Percentiles rank a stretch among this genome's conserved stretches.
phyloP scores from a whole-genome alignment of 192 early-diverging fungal genomes.

The Coemansia asiatica region DNA sequence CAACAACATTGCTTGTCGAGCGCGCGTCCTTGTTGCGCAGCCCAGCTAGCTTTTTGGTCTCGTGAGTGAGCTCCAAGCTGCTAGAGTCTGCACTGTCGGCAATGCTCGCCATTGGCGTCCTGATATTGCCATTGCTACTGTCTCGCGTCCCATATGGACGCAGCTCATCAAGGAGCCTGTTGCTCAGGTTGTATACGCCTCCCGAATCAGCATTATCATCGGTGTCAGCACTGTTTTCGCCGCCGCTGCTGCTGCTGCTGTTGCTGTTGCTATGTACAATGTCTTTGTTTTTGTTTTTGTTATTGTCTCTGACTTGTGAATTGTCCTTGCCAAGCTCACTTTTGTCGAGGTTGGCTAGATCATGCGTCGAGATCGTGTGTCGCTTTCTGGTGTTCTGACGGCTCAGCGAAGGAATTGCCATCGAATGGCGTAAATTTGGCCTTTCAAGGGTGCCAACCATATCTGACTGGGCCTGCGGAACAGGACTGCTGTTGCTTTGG shows the following conservation, averaged over 20 bases:
- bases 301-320: no score
- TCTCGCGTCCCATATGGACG: neutral
- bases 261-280: no score
- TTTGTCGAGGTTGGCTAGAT: neutral
- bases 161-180: neutral
- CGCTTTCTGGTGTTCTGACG: neutral
- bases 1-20: slow-evolving; percentile 26
- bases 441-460: neutral
- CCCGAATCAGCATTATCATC: neutral
- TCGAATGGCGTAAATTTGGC: slow-evolving; percentile 12
- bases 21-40: slow-evolving; percentile 48
- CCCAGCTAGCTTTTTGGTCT: slow-evolving; percentile 32
- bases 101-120: slow-evolving; percentile 13
- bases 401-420: slow-evolving; percentile 4
- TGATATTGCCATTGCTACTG: neutral
- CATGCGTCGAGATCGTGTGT: neutral
- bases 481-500: neutral
- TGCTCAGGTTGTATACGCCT: slow-evolving; percentile 8
- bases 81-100: slow-evolving; percentile 1
- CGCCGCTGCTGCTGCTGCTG: no score
- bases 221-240: neutral
- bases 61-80: slow-evolving; percentile 41
- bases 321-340: neutral
- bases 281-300: no score
- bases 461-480: neutral